phyloP scores from a whole-genome alignment of 495 filamentous ascomycete species.

The Podospora bellae-mahoneyi region DNA sequence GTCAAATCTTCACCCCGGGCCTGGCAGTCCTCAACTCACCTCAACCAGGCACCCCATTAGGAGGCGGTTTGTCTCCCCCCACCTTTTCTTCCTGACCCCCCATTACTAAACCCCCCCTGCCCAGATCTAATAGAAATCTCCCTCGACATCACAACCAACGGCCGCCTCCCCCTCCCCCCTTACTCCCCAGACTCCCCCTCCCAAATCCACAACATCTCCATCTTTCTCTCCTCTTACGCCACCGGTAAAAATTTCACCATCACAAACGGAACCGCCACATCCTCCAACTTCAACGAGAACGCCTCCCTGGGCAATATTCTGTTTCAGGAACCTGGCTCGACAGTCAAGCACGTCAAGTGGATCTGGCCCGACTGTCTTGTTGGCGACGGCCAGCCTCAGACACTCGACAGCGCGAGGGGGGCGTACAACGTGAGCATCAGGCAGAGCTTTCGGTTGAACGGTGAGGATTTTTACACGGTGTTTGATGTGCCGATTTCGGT shows the following conservation, averaged over 20 bases:
- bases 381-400: conserved; percentile 48
- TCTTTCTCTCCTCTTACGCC: conserved; percentile 61
- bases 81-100: not conserved
- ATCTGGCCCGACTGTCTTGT: conserved; percentile 63
- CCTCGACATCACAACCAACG: conserved; percentile 63
- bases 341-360: conserved; percentile 69
- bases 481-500: conserved; percentile 64
- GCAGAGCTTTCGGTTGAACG: conserved; percentile 63
- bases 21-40: conserved; percentile 61
- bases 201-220: conserved; percentile 58
- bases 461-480: conserved; percentile 61
- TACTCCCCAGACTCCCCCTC: conserved; percentile 47
- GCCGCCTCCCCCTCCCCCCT: conserved; percentile 56
- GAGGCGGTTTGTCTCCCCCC: conserved; percentile 50
- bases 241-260: conserved; percentile 65
- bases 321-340: conserved; percentile 57
- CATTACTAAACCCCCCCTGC: conserved; percentile 4
- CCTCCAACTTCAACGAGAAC: conserved; percentile 31
- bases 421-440: conserved; percentile 62
- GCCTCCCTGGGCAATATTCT: conserved; percentile 60
- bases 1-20: conserved; percentile 63
- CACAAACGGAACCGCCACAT: conserved; percentile 58
- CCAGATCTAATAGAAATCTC: conserved; percentile 61
- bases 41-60: conserved; percentile 63
- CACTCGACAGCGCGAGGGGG: conserved; percentile 40